A percentile compares a stretch with the other conserved stretches of the same genome.
These are phyloP conservation scores for Spiromyces aspiralis DNA, from an alignment of 371 early-diverging fungal genomes.

Conservation along the genomic window DNA sequence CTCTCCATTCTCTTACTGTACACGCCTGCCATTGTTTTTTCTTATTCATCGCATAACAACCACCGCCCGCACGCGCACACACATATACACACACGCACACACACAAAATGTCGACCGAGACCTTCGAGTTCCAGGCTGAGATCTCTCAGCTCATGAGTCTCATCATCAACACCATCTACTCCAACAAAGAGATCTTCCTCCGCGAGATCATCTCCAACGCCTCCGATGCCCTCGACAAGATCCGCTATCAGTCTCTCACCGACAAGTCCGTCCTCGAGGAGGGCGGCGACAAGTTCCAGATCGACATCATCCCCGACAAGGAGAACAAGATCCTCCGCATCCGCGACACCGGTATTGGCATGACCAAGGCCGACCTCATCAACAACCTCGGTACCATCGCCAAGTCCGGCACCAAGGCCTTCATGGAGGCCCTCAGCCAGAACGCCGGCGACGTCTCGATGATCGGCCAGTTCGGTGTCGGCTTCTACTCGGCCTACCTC, in stretches of 20 bases:
- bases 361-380: conserved; percentile 93
- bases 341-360: conserved; percentile 84
- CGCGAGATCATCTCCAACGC: conserved; percentile 93
- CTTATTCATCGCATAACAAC: too few relatives aligned
- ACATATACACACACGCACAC: background rate
- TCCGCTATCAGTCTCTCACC: conserved; percentile 66
- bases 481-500: conserved; percentile 96
- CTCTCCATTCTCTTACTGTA: too few relatives aligned
- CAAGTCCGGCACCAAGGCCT: conserved; percentile 89
- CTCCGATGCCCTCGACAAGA: conserved; percentile 93
- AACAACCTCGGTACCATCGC: conserved; percentile 96
- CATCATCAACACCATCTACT: conserved; percentile 80
- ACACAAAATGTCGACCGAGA: conserved; percentile 10
- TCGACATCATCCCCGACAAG: conserved; percentile 68
- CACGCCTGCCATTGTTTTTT: too few relatives aligned
- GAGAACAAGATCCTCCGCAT: conserved; percentile 54
- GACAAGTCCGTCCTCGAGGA: conserved; percentile 63
- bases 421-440: conserved; percentile 64
- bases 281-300: conserved; percentile 52
- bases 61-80: background rate
- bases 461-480: conserved; percentile 98
- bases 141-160: conserved; percentile 87
- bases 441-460: conserved; percentile 71
- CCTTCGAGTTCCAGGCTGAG: conserved; percentile 73
- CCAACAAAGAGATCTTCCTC: conserved; percentile 89